Evolutionary conservation across 352 stramenopile genomes (phyloP), one percentile per base, ranked within the genome.

Genomic region (Aphanomyces invadans): DNA sequence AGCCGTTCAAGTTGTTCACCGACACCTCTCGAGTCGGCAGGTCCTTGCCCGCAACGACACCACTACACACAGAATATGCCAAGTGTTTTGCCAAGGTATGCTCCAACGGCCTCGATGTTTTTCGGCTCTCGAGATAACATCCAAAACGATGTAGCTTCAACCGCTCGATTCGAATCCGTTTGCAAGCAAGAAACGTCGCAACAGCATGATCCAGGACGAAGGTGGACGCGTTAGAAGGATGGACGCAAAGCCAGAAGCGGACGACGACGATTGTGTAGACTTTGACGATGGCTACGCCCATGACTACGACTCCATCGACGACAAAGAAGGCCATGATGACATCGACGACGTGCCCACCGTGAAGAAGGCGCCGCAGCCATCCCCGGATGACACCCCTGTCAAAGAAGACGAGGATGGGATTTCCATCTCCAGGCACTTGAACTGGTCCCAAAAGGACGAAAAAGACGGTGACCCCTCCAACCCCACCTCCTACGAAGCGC

Each of bases 71-170:
- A 33, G 79, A 90, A 42, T 77, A 89, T 54, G 63, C 82, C 38
- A 71, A 83, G 60, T 74, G 81, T 57, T 70, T 88, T 19, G 74
- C 71, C 0, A 77, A 87, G 71, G 71, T 62, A 31, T 51, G 79
- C 29, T 73, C 68, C 11, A 70, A 65, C 62, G 28, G 62, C 45
- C 7, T 60, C 28, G n/a, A n/a, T n/a, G n/a, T n/a, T n/a, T n/a
- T n/a, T n/a, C n/a, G n/a, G n/a, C n/a, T n/a, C n/a, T n/a, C n/a
- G n/a, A n/a, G n/a, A n/a, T n/a, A n/a, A n/a, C n/a, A n/a, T n/a
- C n/a, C n/a, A n/a, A n/a, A n/a, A n/a, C n/a, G n/a, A n/a, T n/a
- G n/a, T n/a, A n/a, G n/a, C n/a, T n/a, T n/a, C n/a, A n/a, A n/a
- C n/a, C n/a, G n/a, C n/a, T n/a, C n/a, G n/a, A n/a, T n/a, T n/a